Conservation (phyloP, 2,329 filamentous ascomycete species). For the Fusarium protoensiforme region DNA sequence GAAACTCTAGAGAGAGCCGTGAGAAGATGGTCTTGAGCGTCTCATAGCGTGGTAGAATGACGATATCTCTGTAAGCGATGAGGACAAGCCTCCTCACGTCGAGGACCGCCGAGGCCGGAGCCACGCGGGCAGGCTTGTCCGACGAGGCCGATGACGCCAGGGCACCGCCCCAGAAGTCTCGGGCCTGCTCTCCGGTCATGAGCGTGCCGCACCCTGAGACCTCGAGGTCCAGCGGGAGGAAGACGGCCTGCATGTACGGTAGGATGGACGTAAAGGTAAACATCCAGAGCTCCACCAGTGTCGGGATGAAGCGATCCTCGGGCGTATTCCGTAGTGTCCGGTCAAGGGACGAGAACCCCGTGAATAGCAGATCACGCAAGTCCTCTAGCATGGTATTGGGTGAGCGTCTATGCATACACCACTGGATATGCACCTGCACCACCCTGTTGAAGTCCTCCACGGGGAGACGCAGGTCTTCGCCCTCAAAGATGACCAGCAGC, state of each 20-base stretch:
- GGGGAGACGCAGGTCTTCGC: slow-evolving; percentile 81
- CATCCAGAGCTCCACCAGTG: slow-evolving; percentile 93
- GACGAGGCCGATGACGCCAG: slow-evolving; percentile 52
- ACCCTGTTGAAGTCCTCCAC: slow-evolving; percentile 87
- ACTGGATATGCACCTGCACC: slow-evolving; percentile 81
- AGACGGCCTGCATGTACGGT: slow-evolving; percentile 95
- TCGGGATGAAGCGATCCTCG: slow-evolving; percentile 89
- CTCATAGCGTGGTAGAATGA: slow-evolving; percentile 91
- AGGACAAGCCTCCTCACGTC: slow-evolving; percentile 92
- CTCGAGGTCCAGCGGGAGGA: slow-evolving; percentile 91
- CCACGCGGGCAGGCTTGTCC: slow-evolving; percentile 55
- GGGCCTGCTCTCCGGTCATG: slow-evolving; percentile 80
- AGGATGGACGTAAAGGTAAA: slow-evolving; percentile 90
- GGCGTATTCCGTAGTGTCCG: slow-evolving; percentile 81
- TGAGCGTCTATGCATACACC: slow-evolving; percentile 78
- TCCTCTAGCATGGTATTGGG: slow-evolving; percentile 81
- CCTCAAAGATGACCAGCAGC: slow-evolving; percentile 81
- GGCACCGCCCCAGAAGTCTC: slow-evolving; percentile 89
- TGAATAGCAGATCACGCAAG: slow-evolving; percentile 77
- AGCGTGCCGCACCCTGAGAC: slow-evolving; percentile 87
- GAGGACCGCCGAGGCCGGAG: slow-evolving; percentile 66
- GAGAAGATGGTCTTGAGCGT: slow-evolving; percentile 91
- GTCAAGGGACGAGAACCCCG: slow-evolving; percentile 87
- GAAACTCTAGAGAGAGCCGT: slow-evolving; percentile 84
- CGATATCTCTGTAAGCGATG: slow-evolving; percentile 85